Evolutionary conservation across 129 eudicot species (phyloP), one percentile per base, ranked within the genome.

Genomic region (Flaveria linearis): DNA sequence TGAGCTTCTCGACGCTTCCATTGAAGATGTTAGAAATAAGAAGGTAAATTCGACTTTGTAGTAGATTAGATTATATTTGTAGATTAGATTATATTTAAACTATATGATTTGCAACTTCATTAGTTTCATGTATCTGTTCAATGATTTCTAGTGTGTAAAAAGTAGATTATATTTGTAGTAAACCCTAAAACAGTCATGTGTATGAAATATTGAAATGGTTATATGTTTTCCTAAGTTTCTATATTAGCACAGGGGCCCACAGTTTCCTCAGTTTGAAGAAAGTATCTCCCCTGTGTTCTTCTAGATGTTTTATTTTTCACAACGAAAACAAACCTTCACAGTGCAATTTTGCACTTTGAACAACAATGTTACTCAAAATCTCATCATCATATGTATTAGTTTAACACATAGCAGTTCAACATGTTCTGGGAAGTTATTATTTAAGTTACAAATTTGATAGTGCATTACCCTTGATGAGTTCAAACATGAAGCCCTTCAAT

Each of bases 1-100:
- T 25, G 9, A 71, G 18, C 76, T 51, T 28, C 65, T 55, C 46
- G 77, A 73, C 0, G n/a, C 77, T 41, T 36, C 67, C n/a, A 73
- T 73, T 14, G 68, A 73, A 20, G 67, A 58, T 73, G 68, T 49
- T 73, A 42, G 17, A 20, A 22, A 39, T 42, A 57, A 57, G 9
- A 57, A 73, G 77, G 77, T 73, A 39, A 39, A n/a, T 64, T 25
- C 41, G 41, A 36, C 41, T 36, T 36, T n/a, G n/a, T n/a, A n/a
- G n/a, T n/a, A n/a, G n/a, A n/a, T n/a, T n/a, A n/a, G n/a, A n/a
- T n/a, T n/a, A n/a, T n/a, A n/a, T n/a, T n/a, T n/a, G n/a, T n/a
- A n/a, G n/a, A n/a, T n/a, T n/a, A n/a, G n/a, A n/a, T n/a, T n/a
- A n/a, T n/a, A n/a, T n/a, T n/a, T 36, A 36, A 36, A 36, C 41